A percentile compares a stretch with the other conserved stretches of the same genome.
phyloP scores from a whole-genome alignment of 257 asterid genomes.

The Ehretia macrophylla region DNA sequence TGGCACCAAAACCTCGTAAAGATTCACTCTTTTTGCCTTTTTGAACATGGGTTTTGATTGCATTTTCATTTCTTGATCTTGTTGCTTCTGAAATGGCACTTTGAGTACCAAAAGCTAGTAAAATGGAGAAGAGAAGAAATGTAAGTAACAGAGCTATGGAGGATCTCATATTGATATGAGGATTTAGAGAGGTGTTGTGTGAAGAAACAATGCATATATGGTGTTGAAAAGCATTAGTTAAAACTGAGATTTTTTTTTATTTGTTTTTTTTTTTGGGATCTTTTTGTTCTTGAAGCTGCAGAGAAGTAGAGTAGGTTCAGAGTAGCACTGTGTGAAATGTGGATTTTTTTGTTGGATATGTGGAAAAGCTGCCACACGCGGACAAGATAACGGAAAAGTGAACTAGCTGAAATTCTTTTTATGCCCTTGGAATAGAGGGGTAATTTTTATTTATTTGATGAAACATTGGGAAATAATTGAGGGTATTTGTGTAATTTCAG shows the following conservation, averaged over 20 bases:
- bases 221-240: too few relatives aligned
- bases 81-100: slow-evolving; percentile 12
- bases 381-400: slow-evolving; percentile 21
- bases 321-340: background rate
- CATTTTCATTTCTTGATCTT: slow-evolving; percentile 15
- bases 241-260: too few relatives aligned
- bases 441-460: too few relatives aligned
- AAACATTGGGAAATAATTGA: background rate
- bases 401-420: slow-evolving; percentile 18
- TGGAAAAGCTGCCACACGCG: slow-evolving; percentile 28
- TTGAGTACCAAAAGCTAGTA: background rate
- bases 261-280: background rate
- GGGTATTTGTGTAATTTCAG: background rate
- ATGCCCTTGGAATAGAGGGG: background rate
- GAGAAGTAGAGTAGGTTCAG: background rate
- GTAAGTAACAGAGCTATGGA: slow-evolving; percentile 13
- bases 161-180: slow-evolving; percentile 16
- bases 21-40: background rate
- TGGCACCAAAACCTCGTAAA: background rate
- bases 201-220: background rate
- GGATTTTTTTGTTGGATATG: slow-evolving; percentile 17
- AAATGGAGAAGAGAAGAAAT: slow-evolving; percentile 12
- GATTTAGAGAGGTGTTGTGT: slow-evolving; percentile 4
- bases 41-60: slow-evolving; percentile 13
- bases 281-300: slow-evolving; percentile 2